These are phyloP conservation scores for bread wheat (Triticum aestivum) DNA, from an alignment of 176 grass and related monocot species.

Conservation along the genomic window DNA sequence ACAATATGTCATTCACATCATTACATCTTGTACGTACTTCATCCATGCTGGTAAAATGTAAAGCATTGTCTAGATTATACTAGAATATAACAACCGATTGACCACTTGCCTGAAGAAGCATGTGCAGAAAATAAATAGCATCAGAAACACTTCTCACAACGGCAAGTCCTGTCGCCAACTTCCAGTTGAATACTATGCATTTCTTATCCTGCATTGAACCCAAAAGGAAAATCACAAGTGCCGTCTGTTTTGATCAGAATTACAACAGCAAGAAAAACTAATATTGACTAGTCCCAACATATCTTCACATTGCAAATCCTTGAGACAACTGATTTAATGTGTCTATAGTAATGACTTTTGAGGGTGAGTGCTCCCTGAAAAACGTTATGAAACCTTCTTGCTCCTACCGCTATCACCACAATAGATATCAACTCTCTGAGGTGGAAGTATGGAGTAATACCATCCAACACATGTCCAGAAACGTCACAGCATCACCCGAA, in stretches of 20 bases:
- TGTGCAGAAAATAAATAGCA: constrained; percentile 90
- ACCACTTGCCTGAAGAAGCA: constrained; percentile 89
- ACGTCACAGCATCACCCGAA: background rate
- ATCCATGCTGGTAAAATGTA: constrained; percentile 12
- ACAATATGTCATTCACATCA: background rate
- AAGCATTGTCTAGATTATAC: background rate
- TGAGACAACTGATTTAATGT: background rate
- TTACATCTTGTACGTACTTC: constrained; percentile 9
- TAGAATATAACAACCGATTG: constrained; percentile 9
- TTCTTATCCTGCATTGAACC: constrained; percentile 49
- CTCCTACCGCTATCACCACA: background rate
- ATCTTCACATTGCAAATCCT: background rate
- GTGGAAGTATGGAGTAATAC: background rate
- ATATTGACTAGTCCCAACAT: background rate
- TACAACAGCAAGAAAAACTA: background rate
- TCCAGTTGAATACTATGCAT: constrained; percentile 86
- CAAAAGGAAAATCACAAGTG: constrained; percentile 7
- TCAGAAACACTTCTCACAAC: constrained; percentile 88
- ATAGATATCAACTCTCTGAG: background rate
- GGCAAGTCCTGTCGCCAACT: constrained; percentile 65
- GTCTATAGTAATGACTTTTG: background rate
- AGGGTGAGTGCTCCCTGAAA: background rate
- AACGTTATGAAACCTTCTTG: background rate
- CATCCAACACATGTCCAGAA: background rate
- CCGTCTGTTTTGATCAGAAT: constrained; percentile 10